Conservation (phyloP, 148 eudicot species). For the Rhododendron williamsianum region DNA sequence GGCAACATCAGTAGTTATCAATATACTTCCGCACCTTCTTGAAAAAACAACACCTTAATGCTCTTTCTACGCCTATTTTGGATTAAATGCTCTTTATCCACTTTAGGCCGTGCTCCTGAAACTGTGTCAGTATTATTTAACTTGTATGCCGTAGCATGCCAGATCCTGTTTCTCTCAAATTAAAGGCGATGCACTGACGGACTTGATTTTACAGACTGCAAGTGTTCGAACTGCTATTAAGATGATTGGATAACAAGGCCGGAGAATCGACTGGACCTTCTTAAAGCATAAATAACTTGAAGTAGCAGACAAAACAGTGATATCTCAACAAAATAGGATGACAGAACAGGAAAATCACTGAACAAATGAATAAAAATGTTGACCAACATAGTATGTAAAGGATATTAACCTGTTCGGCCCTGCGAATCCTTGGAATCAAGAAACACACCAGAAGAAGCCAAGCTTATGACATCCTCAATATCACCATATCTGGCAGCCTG, state of each 20-base stretch:
- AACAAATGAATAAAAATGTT: not conserved
- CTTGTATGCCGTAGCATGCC: not conserved
- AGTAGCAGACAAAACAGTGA: not conserved
- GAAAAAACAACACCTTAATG: not conserved
- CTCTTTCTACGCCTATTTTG: not conserved
- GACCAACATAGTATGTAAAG: not conserved
- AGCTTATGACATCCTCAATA: conserved; percentile 54
- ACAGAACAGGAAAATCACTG: not conserved
- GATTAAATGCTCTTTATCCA: not conserved
- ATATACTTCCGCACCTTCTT: not conserved
- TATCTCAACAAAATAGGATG: not conserved
- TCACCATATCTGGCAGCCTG: conserved; percentile 96
- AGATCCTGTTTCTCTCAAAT: not conserved
- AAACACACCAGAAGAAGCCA: conserved; percentile 59
- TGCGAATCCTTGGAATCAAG: conserved; percentile 65
- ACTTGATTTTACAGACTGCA: not conserved
- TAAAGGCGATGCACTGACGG: not conserved
- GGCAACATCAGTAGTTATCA: not conserved
- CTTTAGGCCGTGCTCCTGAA: not conserved
- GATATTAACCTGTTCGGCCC: conserved; percentile 73
- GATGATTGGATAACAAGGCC: not conserved
- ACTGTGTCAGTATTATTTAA: not conserved
- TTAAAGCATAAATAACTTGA: not conserved
- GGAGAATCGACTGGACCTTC: not conserved
- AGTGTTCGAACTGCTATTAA: not conserved